Evolutionary conservation across 805 yeast species (phyloP), one percentile per base, ranked within the genome.

Genomic region (Pichia ethanolica): DNA sequence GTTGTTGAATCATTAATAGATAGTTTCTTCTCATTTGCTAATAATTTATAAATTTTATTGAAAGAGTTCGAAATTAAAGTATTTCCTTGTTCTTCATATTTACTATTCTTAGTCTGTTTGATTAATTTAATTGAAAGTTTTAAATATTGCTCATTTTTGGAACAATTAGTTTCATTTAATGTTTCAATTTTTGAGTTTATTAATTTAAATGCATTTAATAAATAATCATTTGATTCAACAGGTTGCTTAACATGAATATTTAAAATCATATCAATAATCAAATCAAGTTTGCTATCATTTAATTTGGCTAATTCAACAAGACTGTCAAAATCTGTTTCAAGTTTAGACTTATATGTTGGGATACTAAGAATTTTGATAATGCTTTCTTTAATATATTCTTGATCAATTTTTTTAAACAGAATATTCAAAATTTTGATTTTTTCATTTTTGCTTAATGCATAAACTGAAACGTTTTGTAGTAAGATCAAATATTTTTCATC

Each of bases 311-410:
- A 44, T 12, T 49, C 8, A 5, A 50, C 28, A 5, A 63, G 39
- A 5, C 51, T 44, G 1, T 35, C 35, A n/a, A 56, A 14, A 10
- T 59, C 53, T 0, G 59, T 53, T 59, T 83, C 90, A 11, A 83
- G 54, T 1, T 58, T 55, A 0, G 87, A 74, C 56, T 68, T 77
- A 58, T 71, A 77, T 0, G 85, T 75, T 7, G 87, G 86, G 9
- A 73, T 69, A 9, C 60, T 57, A 32, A 81, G 60, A 11, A 81
- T 54, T 49, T 73, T 74, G 14, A 28, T 14, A n/a, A 81, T 57
- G 9, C 48, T 14, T 1, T 27, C 3, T 41, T 43, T 39, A 8
- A 54, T 28, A 27, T 37, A 39, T 0, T 28, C 4, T 5, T 35
- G 10, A 32, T 38, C 12, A 13, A 53, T 14, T 3, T 46, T 44